These are phyloP conservation scores for Diaporthe velutina DNA, from an alignment of 2,329 filamentous ascomycete species.

Conservation along the genomic window DNA sequence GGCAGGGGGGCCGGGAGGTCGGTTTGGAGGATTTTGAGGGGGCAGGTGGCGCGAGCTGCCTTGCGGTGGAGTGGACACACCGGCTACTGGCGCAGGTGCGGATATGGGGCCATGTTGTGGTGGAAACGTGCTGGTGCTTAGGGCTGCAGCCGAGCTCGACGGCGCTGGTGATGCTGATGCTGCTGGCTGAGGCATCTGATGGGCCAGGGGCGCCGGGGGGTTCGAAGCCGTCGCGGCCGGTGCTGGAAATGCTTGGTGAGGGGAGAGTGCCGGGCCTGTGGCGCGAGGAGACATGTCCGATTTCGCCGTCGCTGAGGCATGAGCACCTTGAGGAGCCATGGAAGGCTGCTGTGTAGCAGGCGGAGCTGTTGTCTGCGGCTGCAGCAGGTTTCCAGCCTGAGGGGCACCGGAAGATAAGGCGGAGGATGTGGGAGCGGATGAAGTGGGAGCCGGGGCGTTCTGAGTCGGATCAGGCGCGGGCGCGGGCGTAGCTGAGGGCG, in stretches of 20 bases:
- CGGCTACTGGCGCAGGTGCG: slow-evolving; percentile 37
- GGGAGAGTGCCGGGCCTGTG: slow-evolving; percentile 47
- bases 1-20: slow-evolving; percentile 44
- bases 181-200: slow-evolving; percentile 44
- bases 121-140: slow-evolving; percentile 40
- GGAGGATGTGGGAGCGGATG: slow-evolving; percentile 33
- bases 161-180: slow-evolving; percentile 50
- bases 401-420: neutral
- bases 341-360: slow-evolving; percentile 39
- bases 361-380: slow-evolving; percentile 39
- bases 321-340: slow-evolving; percentile 8
- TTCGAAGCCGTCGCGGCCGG: slow-evolving; percentile 35
- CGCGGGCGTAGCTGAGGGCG: slow-evolving; percentile 44
- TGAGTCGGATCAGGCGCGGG: slow-evolving; percentile 42
- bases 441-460: slow-evolving; percentile 42
- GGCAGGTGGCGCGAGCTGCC: slow-evolving; percentile 9
- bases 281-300: slow-evolving; percentile 46
- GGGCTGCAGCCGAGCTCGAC: slow-evolving; percentile 42
- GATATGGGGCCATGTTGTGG: slow-evolving; percentile 41
- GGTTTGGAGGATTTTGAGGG: slow-evolving; percentile 24
- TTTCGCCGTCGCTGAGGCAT: slow-evolving; percentile 38
- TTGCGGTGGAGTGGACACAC: slow-evolving; percentile 35
- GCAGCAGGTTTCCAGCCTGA: slow-evolving; percentile 3
- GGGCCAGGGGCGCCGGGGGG: slow-evolving; percentile 2
- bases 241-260: slow-evolving; percentile 38